Evolutionary conservation across 345 rosid genomes (phyloP).

Genomic region (Orychophragmus violaceus): DNA sequence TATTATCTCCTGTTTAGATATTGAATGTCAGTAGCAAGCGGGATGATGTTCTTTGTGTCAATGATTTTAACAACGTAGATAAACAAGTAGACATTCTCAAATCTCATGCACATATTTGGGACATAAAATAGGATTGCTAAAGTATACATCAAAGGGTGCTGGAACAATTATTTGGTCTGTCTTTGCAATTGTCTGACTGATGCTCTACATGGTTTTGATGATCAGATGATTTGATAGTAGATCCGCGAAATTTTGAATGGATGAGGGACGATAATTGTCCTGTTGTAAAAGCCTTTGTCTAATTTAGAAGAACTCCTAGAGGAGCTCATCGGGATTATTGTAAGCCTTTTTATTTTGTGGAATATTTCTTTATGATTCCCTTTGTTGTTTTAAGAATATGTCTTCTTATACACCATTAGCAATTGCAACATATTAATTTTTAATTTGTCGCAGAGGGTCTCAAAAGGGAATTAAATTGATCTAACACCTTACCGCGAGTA

Average conservation of each 20-base stretch:
- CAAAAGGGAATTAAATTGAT: constrained; percentile 85
- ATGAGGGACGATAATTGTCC: constrained; percentile 94
- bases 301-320: constrained; percentile 85
- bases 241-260: constrained; percentile 95
- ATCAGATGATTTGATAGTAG: constrained; percentile 88
- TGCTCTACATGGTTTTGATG: constrained; percentile 17
- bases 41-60: constrained; percentile 48
- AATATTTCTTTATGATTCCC: too few species aligned
- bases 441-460: constrained; percentile 49
- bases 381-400: background rate
- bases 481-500: constrained; percentile 67
- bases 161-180: background rate
- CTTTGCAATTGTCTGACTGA: constrained; percentile 14
- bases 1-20: constrained; percentile 1
- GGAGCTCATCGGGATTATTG: constrained; percentile 86
- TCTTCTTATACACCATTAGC: background rate
- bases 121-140: background rate
- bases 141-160: background rate
- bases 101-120: constrained; percentile 4
- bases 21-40: background rate
- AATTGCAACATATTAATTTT: constrained; percentile 6
- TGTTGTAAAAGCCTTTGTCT: constrained; percentile 84
- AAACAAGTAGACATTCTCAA: constrained; percentile 10
- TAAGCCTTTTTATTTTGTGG: constrained; percentile 39
- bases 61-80: background rate